Percentiles rank a stretch among this genome's conserved stretches.
phyloP scores from a whole-genome alignment of 371 early-diverging fungal genomes.

The Circinella umbellata region DNA sequence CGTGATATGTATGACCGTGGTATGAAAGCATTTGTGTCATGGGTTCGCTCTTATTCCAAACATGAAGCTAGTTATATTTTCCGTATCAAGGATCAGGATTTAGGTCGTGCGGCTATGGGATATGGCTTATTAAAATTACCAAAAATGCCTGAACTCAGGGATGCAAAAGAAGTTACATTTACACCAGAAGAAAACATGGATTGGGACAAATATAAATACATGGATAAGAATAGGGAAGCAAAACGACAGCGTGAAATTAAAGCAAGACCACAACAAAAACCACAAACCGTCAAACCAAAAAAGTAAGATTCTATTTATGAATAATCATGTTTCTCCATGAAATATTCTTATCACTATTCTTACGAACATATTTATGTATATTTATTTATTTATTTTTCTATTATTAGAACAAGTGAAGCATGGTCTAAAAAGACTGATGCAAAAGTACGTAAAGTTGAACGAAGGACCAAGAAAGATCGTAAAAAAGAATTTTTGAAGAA shows the following conservation, averaged over 20 bases:
- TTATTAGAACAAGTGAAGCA: slow-evolving; percentile 37
- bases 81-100: slow-evolving; percentile 81
- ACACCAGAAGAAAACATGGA: slow-evolving; percentile 47
- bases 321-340: not conserved
- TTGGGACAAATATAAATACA: slow-evolving; percentile 66
- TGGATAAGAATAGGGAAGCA: slow-evolving; percentile 78
- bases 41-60: slow-evolving; percentile 86
- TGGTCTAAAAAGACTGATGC: slow-evolving; percentile 80
- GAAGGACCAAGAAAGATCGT: slow-evolving; percentile 71
- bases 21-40: slow-evolving; percentile 90
- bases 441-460: slow-evolving; percentile 66
- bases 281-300: slow-evolving; percentile 30
- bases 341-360: not conserved
- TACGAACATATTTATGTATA: not conserved
- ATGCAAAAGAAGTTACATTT: slow-evolving; percentile 53
- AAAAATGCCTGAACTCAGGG: slow-evolving; percentile 91
- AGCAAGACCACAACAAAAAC: slow-evolving; percentile 39
- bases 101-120: slow-evolving; percentile 72
- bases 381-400: not conserved
- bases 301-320: slow-evolving; percentile 20
- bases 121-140: slow-evolving; percentile 86
- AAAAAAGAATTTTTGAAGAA: slow-evolving; percentile 59
- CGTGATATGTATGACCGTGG: slow-evolving; percentile 78
- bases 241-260: slow-evolving; percentile 65
- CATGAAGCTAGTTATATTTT: slow-evolving; percentile 95